These are phyloP conservation scores for Diaporthe ampelina DNA, from an alignment of 2,329 filamentous ascomycete species.

Conservation along the genomic window DNA sequence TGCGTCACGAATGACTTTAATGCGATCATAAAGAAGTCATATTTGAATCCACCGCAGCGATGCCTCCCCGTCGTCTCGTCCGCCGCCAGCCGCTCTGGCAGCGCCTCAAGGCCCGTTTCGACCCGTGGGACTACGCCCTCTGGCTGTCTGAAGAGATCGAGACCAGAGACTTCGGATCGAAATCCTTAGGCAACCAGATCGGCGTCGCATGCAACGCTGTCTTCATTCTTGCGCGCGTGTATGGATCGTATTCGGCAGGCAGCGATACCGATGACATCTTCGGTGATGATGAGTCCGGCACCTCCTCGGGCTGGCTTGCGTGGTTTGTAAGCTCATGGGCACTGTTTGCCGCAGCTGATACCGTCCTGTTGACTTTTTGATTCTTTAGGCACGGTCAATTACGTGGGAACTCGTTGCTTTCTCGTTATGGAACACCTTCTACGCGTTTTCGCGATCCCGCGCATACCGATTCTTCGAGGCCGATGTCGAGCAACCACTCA, in stretches of 20 bases:
- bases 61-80: slow-evolving; percentile 78
- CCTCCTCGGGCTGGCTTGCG: slow-evolving; percentile 74
- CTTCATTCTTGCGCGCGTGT: slow-evolving; percentile 87
- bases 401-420: slow-evolving; percentile 78
- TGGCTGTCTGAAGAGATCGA: slow-evolving; percentile 95
- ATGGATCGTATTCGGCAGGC: slow-evolving; percentile 68
- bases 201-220: slow-evolving; percentile 83
- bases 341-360: not conserved
- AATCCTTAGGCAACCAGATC: slow-evolving; percentile 80
- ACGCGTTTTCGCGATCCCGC: slow-evolving; percentile 84
- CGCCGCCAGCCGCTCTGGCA: slow-evolving; percentile 84
- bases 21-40: slow-evolving; percentile 2
- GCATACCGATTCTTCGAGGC: slow-evolving; percentile 94
- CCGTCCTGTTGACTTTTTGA: slow-evolving; percentile 29
- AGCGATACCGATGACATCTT: slow-evolving; percentile 86
- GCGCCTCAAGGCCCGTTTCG: slow-evolving; percentile 84
- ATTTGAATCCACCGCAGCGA: slow-evolving; percentile 45
- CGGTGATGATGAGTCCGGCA: slow-evolving; percentile 67
- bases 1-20: slow-evolving; percentile 18
- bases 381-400: slow-evolving; percentile 73
- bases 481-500: slow-evolving; percentile 80
- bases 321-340: slow-evolving; percentile 61
- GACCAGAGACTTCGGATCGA: slow-evolving; percentile 90
- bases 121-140: slow-evolving; percentile 89
- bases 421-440: slow-evolving; percentile 82